Evolutionary conservation across 2,329 filamentous ascomycete genomes (phyloP).

Genomic region (Diaporthe vaccinii): DNA sequence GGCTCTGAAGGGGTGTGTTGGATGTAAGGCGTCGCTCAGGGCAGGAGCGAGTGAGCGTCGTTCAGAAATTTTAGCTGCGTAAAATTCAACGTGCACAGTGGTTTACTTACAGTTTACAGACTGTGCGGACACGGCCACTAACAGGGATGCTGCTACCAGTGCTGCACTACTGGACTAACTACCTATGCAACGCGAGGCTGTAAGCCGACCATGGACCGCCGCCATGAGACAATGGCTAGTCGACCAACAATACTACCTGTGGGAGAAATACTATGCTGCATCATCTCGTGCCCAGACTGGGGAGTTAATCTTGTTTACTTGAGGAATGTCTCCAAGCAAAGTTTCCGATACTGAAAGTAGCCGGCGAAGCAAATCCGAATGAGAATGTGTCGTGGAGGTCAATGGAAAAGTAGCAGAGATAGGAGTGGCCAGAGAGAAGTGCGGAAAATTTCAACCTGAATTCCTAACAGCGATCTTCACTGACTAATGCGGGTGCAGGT

Average conservation of each 20-base stretch:
- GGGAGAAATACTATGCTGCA: background rate
- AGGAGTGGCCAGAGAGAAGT: too few species aligned
- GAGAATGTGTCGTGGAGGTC: too few species aligned
- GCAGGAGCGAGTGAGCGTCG: constrained; percentile 12
- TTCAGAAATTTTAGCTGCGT: constrained; percentile 30
- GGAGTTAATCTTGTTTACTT: background rate
- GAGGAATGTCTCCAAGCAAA: background rate
- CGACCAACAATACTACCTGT: background rate
- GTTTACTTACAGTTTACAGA: background rate
- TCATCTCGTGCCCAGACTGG: rapidly evolving
- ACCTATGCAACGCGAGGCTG: background rate
- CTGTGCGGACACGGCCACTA: background rate
- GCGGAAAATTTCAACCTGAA: too few species aligned
- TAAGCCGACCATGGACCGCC: background rate
- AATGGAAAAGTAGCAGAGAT: too few species aligned
- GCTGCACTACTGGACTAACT: background rate
- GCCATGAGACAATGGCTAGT: background rate
- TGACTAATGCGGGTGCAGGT: too few species aligned
- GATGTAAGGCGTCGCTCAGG: background rate
- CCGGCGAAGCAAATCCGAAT: too few species aligned
- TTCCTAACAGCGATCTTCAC: too few species aligned
- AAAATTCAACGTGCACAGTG: constrained; percentile 15
- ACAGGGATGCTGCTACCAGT: background rate
- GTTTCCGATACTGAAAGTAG: too few species aligned
- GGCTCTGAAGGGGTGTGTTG: background rate